Conservation (phyloP, 2,329 filamentous ascomycete species). For the Cordyceps tenuipes region DNA sequence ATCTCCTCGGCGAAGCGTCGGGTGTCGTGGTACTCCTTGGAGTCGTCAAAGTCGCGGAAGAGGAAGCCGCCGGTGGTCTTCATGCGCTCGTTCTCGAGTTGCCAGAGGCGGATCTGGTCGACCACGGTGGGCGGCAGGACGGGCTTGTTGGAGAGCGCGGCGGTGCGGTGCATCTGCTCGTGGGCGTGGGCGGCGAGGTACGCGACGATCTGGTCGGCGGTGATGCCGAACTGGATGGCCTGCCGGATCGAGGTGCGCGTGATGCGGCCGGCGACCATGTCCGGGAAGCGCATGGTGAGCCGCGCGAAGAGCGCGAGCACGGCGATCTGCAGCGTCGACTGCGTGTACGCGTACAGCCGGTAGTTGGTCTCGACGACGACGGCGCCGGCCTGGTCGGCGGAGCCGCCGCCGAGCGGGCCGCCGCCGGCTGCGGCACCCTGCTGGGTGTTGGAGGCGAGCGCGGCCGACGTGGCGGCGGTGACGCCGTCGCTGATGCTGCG, state of each 20-base stretch:
- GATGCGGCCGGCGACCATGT: constrained; percentile 82
- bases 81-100: constrained; percentile 94
- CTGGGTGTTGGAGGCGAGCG: constrained; percentile 23
- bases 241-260: constrained; percentile 81
- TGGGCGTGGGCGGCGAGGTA: constrained; percentile 91
- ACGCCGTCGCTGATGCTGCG: constrained; percentile 63
- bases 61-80: constrained; percentile 74
- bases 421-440: constrained; percentile 25
- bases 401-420: constrained; percentile 26
- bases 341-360: constrained; percentile 92
- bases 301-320: constrained; percentile 85
- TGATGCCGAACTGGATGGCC: constrained; percentile 86
- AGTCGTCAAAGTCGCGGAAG: constrained; percentile 76
- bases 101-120: constrained; percentile 95
- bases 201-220: constrained; percentile 86
- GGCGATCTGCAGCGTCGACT: constrained; percentile 86
- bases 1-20: constrained; percentile 79
- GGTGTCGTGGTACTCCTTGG: constrained; percentile 61
- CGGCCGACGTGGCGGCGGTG: constrained; percentile 50
- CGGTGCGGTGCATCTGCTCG: constrained; percentile 76
- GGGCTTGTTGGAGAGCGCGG: constrained; percentile 49
- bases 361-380: constrained; percentile 98
- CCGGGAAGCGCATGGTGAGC: constrained; percentile 83
- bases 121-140: constrained; percentile 91
- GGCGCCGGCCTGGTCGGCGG: constrained; percentile 57